Percentiles rank a stretch among this genome's conserved stretches.
These are phyloP conservation scores for Primulina eburnea DNA, from an alignment of 257 asterid genomes.

Conservation along the genomic window DNA sequence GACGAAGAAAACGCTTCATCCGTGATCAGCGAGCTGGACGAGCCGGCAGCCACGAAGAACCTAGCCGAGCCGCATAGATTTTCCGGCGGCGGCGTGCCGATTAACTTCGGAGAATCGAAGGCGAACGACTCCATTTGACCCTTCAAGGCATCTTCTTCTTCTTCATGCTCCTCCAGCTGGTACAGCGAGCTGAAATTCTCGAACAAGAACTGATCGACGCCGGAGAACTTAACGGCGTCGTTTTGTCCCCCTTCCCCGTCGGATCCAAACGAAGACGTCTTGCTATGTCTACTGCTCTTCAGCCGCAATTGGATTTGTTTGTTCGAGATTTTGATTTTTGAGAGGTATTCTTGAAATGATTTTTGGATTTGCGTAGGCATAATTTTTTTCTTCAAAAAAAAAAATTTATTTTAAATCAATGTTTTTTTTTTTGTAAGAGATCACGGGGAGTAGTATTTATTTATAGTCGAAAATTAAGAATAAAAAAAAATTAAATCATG, in stretches of 20 bases:
- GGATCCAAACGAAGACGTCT: constrained; percentile 32
- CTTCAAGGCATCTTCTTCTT: constrained; percentile 25
- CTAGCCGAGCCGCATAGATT: constrained; percentile 23
- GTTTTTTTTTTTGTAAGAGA: too few relatives aligned
- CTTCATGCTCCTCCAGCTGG: constrained; percentile 28
- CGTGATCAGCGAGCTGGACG: constrained; percentile 34
- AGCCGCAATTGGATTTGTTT: constrained; percentile 19
- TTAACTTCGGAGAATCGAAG: constrained; percentile 34
- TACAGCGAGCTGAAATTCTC: constrained; percentile 66
- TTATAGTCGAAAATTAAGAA: neutral
- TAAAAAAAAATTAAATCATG: neutral
- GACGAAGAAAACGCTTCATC: constrained; percentile 9
- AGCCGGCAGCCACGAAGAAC: constrained; percentile 24
- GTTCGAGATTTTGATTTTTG: constrained; percentile 35
- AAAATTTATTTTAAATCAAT: too few relatives aligned
- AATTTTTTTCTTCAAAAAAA: too few relatives aligned
- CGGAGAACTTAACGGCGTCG: constrained; percentile 48
- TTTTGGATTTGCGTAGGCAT: constrained; percentile 43
- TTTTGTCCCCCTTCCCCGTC: constrained; percentile 8
- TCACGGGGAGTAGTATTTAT: neutral
- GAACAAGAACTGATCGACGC: constrained; percentile 55
- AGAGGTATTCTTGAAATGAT: constrained; percentile 37
- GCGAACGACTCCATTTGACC: constrained; percentile 12
- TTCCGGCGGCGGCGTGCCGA: constrained; percentile 35
- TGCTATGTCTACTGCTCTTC: constrained; percentile 37